phyloP scores from a whole-genome alignment of 371 early-diverging fungal species.

The Nematocida sp. region DNA sequence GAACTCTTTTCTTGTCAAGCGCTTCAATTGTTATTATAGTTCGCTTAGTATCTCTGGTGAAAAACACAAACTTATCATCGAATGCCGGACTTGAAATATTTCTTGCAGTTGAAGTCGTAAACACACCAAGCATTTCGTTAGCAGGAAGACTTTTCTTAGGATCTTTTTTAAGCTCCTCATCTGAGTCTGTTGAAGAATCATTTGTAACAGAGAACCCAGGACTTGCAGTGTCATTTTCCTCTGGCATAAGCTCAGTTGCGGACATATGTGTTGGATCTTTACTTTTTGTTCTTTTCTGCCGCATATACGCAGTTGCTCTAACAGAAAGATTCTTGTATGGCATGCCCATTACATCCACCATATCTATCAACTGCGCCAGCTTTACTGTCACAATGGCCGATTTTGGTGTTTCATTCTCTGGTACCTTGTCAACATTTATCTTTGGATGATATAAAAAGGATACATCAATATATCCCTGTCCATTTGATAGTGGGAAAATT shows the following conservation, averaged over 20 bases:
- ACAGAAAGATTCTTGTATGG: conserved; percentile 42
- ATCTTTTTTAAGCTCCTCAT: conserved; percentile 32
- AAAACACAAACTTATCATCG: conserved; percentile 67
- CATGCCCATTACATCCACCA: conserved; percentile 50
- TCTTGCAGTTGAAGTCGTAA: conserved; percentile 63
- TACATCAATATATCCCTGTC: conserved; percentile 39
- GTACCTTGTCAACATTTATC: conserved; percentile 38
- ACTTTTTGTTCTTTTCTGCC: conserved; percentile 32
- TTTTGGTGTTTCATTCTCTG: conserved; percentile 42
- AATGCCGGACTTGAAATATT: conserved; percentile 64
- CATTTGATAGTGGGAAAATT: conserved; percentile 25
- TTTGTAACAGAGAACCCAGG: conserved; percentile 40
- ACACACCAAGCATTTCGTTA: conserved; percentile 56
- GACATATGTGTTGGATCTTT: conserved; percentile 52
- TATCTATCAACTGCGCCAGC: conserved; percentile 65
- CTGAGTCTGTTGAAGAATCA: conserved; percentile 56
- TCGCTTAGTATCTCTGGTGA: conserved; percentile 61
- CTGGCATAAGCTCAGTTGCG: conserved; percentile 48
- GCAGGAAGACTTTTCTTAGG: neutral
- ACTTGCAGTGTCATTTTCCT: conserved; percentile 1
- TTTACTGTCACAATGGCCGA: conserved; percentile 63
- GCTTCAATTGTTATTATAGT: conserved; percentile 37
- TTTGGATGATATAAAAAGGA: conserved; percentile 44
- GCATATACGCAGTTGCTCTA: conserved; percentile 34
- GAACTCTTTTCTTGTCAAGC: conserved; percentile 12